Evolutionary conservation across 345 rosid genomes (phyloP).

Genomic region (Brassica napus): Da-Ae NC_063440.1:14839501-14840000

Average conservation of each 20-base stretch:
- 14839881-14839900: slow-evolving; percentile 22
- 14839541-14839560: slow-evolving; percentile 69
- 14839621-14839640: slow-evolving; percentile 47
- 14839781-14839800: slow-evolving; percentile 22
- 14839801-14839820: slow-evolving; percentile 58
- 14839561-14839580: slow-evolving; percentile 7
- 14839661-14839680: slow-evolving; percentile 88
- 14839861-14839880: slow-evolving; percentile 97
- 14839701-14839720: slow-evolving; percentile 87
- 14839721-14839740: slow-evolving; percentile 85
- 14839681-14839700: slow-evolving; percentile 68
- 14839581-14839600: not conserved
- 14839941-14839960: not conserved
- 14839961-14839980: not conserved
- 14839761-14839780: slow-evolving; percentile 37
- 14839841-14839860: slow-evolving; percentile 81
- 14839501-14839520: slow-evolving; percentile 83
- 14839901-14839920: not conserved
- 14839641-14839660: slow-evolving; percentile 89
- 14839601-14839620: slow-evolving; percentile 13
- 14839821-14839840: slow-evolving; percentile 81
- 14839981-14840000: not conserved
- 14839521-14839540: slow-evolving; percentile 75
- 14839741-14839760: slow-evolving; percentile 84
- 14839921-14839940: not conserved